These are phyloP conservation scores for Davidsoniella virescens DNA, from an alignment of 2,329 filamentous ascomycete genomes.

Conservation along the genomic window DNA sequence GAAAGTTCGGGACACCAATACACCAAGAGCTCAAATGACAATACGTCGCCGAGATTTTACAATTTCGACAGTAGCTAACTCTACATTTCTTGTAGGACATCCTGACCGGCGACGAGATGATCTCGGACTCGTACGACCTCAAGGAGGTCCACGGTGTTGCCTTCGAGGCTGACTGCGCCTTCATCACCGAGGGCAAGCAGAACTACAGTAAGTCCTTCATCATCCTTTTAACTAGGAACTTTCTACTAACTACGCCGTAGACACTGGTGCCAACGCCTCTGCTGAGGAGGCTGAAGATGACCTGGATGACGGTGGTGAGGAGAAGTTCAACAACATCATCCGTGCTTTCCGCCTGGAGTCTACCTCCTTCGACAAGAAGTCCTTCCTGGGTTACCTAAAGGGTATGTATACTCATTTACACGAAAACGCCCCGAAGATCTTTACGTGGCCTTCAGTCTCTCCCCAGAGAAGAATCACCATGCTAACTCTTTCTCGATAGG, in stretches of 20 bases:
- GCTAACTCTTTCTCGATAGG: constrained; percentile 26
- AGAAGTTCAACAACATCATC: constrained; percentile 80
- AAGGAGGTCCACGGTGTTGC: constrained; percentile 64
- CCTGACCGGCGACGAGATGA: constrained; percentile 80
- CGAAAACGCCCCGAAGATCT: no score
- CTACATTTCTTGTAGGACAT: constrained; percentile 48
- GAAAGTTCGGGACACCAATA: no score
- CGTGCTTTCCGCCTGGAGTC: constrained; percentile 77
- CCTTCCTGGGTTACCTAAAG: constrained; percentile 72
- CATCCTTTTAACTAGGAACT: neutral
- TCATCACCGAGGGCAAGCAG: constrained; percentile 66
- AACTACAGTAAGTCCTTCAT: constrained; percentile 46
- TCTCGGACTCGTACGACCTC: constrained; percentile 85
- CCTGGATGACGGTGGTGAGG: constrained; percentile 42
- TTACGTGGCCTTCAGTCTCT: no score
- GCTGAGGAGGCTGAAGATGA: constrained; percentile 74
- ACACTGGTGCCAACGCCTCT: constrained; percentile 91
- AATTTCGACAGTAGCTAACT: neutral
- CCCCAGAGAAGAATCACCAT: neutral
- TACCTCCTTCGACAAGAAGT: constrained; percentile 75
- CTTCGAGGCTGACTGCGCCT: constrained; percentile 84
- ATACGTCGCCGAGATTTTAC: neutral
- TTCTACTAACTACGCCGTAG: constrained; percentile 24
- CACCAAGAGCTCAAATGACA: neutral
- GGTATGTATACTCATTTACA: constrained; percentile 32